phyloP scores from a whole-genome alignment of 495 filamentous ascomycete species.

The Monascus purpureus region DNA sequence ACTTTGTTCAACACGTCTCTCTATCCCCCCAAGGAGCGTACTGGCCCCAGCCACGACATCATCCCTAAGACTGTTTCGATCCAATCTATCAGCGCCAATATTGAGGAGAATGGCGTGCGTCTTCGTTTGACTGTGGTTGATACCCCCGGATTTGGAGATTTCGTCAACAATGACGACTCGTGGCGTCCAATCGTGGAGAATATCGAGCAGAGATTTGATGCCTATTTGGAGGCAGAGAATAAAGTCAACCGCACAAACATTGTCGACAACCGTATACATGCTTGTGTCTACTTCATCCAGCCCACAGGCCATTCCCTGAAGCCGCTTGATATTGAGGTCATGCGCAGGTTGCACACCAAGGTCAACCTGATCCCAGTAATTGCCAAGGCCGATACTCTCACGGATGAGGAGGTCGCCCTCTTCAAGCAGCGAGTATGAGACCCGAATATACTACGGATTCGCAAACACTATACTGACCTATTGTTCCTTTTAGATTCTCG shows the following conservation, averaged over 20 bases:
- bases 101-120: conserved; percentile 97
- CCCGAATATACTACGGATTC: no score
- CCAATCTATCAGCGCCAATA: conserved; percentile 96
- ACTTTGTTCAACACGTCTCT: conserved; percentile 99
- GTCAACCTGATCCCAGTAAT: conserved; percentile 99
- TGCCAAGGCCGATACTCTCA: conserved; percentile 94
- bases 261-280: conserved; percentile 95
- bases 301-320: conserved; percentile 98
- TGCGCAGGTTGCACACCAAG: conserved; percentile 98
- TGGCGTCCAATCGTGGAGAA: conserved; percentile 98
- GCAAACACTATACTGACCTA: no score
- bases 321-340: conserved; percentile 97
- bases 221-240: conserved; percentile 97
- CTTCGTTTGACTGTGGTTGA: conserved; percentile 95
- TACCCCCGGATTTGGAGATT: conserved; percentile 96
- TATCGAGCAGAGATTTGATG: conserved; percentile 97
- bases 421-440: conserved; percentile 87
- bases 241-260: conserved; percentile 99
- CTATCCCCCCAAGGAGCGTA: conserved; percentile 96
- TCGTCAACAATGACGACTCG: conserved; percentile 99
- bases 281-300: conserved; percentile 98
- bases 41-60: conserved; percentile 90
- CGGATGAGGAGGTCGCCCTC: conserved; percentile 81
- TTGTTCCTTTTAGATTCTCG: conserved; percentile 56
- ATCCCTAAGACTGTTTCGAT: conserved; percentile 98